These are phyloP conservation scores for Talaromyces wortmannii DNA, from an alignment of 495 filamentous ascomycete species.

Conservation along the genomic window DNA sequence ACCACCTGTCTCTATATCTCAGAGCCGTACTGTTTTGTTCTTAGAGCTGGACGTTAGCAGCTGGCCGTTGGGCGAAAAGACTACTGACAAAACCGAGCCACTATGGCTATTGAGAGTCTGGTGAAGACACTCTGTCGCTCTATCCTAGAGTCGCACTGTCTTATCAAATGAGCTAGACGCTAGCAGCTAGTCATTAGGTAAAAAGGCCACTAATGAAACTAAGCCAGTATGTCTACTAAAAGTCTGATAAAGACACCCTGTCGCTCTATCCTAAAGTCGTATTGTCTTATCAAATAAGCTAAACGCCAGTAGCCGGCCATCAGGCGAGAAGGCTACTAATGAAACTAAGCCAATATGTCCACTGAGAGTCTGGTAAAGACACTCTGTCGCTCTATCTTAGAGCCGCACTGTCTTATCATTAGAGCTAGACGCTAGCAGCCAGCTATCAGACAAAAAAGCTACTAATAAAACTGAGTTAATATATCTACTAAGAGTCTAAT, in stretches of 20 bases:
- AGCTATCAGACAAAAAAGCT: slow-evolving; percentile 15
- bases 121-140: background rate
- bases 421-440: slow-evolving; percentile 14
- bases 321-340: slow-evolving; percentile 23
- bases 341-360: slow-evolving; percentile 9
- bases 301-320: slow-evolving; percentile 24
- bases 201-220: slow-evolving; percentile 16
- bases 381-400: slow-evolving; percentile 20
- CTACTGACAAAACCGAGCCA: slow-evolving; percentile 8
- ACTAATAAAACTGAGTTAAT: slow-evolving; percentile 5
- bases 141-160: slow-evolving; percentile 20
- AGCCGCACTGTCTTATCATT: slow-evolving; percentile 19
- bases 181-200: slow-evolving; percentile 11
- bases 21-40: slow-evolving; percentile 18
- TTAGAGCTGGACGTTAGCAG: slow-evolving; percentile 18
- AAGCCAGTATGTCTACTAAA: slow-evolving; percentile 11
- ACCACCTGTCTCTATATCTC: slow-evolving; percentile 12
- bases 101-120: slow-evolving; percentile 10
- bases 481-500: slow-evolving; percentile 13
- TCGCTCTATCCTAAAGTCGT: slow-evolving; percentile 13
- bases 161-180: slow-evolving; percentile 18
- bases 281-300: slow-evolving; percentile 21
- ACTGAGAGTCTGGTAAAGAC: slow-evolving; percentile 10
- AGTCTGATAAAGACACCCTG: slow-evolving; percentile 1
- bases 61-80: slow-evolving; percentile 19